Evolutionary conservation across 306 rosid species (phyloP), one percentile per base, ranked within the genome.

Genomic region (Cicer yamashitae): DNA sequence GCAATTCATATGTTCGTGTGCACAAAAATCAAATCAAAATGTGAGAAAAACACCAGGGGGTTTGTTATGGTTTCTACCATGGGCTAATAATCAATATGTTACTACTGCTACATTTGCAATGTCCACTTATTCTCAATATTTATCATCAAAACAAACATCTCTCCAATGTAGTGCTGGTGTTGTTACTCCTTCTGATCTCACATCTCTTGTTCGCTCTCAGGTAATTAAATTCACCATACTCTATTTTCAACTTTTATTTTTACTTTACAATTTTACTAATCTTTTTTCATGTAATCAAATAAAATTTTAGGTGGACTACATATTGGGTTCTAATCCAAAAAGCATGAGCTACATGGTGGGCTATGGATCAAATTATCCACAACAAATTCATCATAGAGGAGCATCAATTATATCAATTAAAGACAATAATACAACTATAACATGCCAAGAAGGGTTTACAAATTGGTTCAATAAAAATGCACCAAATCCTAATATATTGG

Each of bases 291-390:
- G 7, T 53, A 6, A 53, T 8, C 15, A 7, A 17, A 38, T 3
- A 14, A 46, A 20, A 57, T 15, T 13, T 9, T 51, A 86, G 93
- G 89, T 85, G 61, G 91, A 90, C 5, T 90, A 83, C 59, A 83
- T 88, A 12, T 66, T 90, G 81, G 96, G 96, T 51, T 71, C 84
- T 1, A 92, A 92, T 68, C 94, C 92, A 0, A 60, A 4, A n/a
- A 8, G 18, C 0, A 74, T 82, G 75, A 90, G 96, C 73, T 90
- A 87, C 91, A 88, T 92, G 97, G 87, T 89, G 6, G 97, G 96
- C 1, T 83, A 77, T 0, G 93, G 91, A 1, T 6, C 87, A 48
- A 87, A 73, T 0, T 90, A 74, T 53, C 92, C 90, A 0, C 53
- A 76, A 1, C 78, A 84, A 5, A 40, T 82, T 61, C 96, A 88